Base-by-base conservation (phyloP, 2,329 filamentous ascomycete genomes). In the Penicillium nordicum region DNA sequence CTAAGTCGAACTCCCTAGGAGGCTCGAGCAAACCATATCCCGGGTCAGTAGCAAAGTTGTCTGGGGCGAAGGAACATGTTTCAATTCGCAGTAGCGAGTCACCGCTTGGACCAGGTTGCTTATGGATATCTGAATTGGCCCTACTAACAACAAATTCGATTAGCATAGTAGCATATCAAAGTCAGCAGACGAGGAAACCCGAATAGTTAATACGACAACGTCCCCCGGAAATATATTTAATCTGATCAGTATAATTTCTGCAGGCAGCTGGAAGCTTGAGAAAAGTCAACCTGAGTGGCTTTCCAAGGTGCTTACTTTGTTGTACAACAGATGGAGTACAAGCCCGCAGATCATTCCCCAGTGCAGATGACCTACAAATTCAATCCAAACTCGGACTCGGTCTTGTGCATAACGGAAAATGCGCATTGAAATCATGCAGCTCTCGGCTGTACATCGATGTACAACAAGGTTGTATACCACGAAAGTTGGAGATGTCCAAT, bases 351-450 rank as follows among this genome's bases (percentile, higher is more conserved):
- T 61, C 56, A 51, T 60, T 46, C 23, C 55, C 41, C 50, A 57
- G 23, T 43, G 58, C 62, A 64, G 62, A 63, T 65, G 63, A 64
- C 58, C 50, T 58, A 57, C 52, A 50, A 63, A 61, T 61, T 21
- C 37, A 43, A 54, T 59, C 36, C 37, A 25, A 44, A 10, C 49
- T 47, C 50, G 38, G 36, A n/a, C 50, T 53, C 23, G 43, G 49
- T 53, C 43, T 30, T 43, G 18, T 53, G 50, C 49, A 48, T 41
- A 42, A 30, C 37, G 30, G 54, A 47, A 14, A 23, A 53, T 57
- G 54, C 52, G 29, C 49, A 14, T 25, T 54, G 53, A 53, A 53
- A 36, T 46, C 52, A 47, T 59, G 49, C 52, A 54, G 42, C 32
- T n/a, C 38, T 29, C 18, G 27, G 29, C 30, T 48, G 25, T 47